Evolutionary conservation across 192 early-diverging fungal species (phyloP).

Genomic region (Umbelopsis sp.): DNA sequence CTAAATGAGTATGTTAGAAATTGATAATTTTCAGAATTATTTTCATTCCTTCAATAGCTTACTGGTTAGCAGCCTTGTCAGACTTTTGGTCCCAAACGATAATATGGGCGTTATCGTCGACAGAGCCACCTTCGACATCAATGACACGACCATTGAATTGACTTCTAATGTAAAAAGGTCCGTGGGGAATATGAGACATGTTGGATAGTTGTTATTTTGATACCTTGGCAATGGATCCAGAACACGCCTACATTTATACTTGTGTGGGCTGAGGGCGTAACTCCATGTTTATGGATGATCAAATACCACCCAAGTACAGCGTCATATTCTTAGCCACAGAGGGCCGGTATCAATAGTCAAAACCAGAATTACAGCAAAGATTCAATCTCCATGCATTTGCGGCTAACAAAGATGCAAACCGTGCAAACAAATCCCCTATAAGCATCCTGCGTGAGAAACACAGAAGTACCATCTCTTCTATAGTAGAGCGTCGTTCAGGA

Average conservation of each 20-base stretch:
- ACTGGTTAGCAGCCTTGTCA: slow-evolving; percentile 22
- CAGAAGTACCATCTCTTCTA: too few relatives aligned
- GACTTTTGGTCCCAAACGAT: slow-evolving; percentile 26
- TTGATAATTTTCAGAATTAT: neutral
- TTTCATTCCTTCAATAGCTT: neutral
- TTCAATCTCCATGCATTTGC: too few relatives aligned
- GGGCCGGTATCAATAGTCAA: too few relatives aligned
- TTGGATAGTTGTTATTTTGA: neutral
- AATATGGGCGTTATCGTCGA: slow-evolving; percentile 28
- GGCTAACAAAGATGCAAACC: too few relatives aligned
- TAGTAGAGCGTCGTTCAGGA: too few relatives aligned
- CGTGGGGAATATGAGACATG: neutral
- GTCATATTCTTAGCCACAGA: too few relatives aligned
- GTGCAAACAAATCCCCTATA: too few relatives aligned
- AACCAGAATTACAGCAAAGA: too few relatives aligned
- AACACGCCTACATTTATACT: neutral
- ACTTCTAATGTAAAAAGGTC: slow-evolving; percentile 6
- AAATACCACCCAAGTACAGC: too few relatives aligned
- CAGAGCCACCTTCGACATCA: slow-evolving; percentile 26
- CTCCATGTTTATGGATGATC: too few relatives aligned
- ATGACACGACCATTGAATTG: slow-evolving; percentile 32
- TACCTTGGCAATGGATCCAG: neutral
- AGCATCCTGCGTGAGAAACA: too few relatives aligned
- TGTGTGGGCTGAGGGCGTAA: neutral
- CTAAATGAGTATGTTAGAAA: neutral